Conservation (phyloP, 1,139 yeast species). For the Protomyces arabidopsidicola region DNA sequence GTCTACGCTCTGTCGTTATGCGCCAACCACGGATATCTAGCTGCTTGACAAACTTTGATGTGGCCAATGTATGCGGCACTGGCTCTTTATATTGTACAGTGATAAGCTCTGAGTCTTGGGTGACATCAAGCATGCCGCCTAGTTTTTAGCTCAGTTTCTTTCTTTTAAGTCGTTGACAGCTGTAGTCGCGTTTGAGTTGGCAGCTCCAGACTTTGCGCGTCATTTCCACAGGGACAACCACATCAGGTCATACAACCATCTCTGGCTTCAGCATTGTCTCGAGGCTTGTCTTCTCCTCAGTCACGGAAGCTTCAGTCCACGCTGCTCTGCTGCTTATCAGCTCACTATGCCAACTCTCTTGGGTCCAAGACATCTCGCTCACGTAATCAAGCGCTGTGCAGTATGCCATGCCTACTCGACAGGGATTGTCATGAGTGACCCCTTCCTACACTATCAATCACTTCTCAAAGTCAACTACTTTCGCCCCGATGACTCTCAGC, state of each 20-base stretch:
- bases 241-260: too few relatives aligned
- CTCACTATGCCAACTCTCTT: too few relatives aligned
- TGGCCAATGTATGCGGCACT: constrained; percentile 24
- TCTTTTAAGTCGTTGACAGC: too few relatives aligned
- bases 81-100: constrained; percentile 1
- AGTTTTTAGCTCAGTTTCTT: too few relatives aligned
- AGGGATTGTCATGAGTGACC: constrained; percentile 55
- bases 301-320: too few relatives aligned
- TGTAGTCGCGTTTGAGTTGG: too few relatives aligned
- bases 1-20: constrained; percentile 64
- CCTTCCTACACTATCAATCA: constrained; percentile 54
- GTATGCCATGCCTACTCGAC: constrained; percentile 1
- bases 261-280: too few relatives aligned
- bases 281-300: too few relatives aligned
- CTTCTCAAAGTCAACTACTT: constrained; percentile 51
- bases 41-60: constrained; percentile 1
- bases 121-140: not conserved
- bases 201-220: too few relatives aligned
- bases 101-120: not conserved
- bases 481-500: constrained; percentile 54
- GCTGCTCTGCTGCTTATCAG: too few relatives aligned
- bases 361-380: not conserved
- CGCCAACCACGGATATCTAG: constrained; percentile 50
- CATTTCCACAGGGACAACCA: too few relatives aligned
- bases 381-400: not conserved